A percentile compares a stretch with the other conserved stretches of the same genome.
Evolutionary conservation across 164 flowering plant species (phyloP).

Genomic region (Akebia trifoliata): DNA sequence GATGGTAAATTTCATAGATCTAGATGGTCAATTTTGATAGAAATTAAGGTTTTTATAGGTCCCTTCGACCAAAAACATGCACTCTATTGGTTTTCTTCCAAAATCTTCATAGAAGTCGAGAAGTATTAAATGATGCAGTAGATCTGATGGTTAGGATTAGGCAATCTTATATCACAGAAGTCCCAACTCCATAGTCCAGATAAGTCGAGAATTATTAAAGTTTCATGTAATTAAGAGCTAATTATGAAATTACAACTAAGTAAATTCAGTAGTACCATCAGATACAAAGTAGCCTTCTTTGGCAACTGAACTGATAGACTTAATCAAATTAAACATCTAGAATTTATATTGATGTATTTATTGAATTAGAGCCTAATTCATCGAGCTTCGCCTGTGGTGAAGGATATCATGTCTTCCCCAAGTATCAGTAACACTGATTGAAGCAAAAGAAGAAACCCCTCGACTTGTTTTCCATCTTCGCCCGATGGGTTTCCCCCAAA

Average conservation of each 20-base stretch:
- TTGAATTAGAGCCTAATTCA: conserved; percentile 14
- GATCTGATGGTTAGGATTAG: too few species aligned
- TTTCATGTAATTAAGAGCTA: too few species aligned
- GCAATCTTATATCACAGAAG: too few species aligned
- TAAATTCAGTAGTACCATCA: conserved; percentile 5
- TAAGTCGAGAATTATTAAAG: too few species aligned
- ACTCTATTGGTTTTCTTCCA: too few species aligned
- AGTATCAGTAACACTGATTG: conserved; percentile 42
- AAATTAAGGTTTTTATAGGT: too few species aligned
- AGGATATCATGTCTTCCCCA: neutral
- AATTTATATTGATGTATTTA: neutral
- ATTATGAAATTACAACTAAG: conserved; percentile 8
- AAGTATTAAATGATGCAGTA: too few species aligned
- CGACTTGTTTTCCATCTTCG: conserved; percentile 34
- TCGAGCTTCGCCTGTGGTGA: conserved; percentile 1
- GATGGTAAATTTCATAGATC: too few species aligned
- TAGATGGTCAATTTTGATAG: too few species aligned
- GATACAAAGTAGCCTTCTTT: conserved; percentile 3
- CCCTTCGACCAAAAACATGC: too few species aligned
- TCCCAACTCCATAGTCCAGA: too few species aligned
- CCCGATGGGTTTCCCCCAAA: conserved; percentile 39
- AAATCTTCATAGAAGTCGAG: too few species aligned
- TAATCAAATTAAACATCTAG: conserved; percentile 9
- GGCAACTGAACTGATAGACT: conserved; percentile 7
- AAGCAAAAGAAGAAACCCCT: conserved; percentile 71